Percentiles rank a stretch among this genome's conserved stretches.
phyloP scores from a whole-genome alignment of 352 stramenopile species.

The Globisporangium radiosum region DNA sequence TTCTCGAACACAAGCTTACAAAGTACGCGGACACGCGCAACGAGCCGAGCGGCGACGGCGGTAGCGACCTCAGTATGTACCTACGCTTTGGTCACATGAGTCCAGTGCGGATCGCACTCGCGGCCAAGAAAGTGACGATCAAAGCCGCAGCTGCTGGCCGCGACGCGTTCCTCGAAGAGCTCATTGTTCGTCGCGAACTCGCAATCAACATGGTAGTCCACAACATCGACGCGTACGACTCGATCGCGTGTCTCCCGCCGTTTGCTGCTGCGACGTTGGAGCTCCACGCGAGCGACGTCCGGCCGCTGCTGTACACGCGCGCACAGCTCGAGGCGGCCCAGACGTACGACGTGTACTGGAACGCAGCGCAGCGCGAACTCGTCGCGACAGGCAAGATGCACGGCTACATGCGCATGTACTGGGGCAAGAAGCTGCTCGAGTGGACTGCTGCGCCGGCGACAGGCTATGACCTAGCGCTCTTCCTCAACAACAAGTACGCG shows the following conservation, averaged over 20 bases:
- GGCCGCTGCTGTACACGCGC: slow-evolving; percentile 89
- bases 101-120: slow-evolving; percentile 56
- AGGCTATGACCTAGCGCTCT: slow-evolving; percentile 89
- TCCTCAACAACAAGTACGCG: slow-evolving; percentile 98
- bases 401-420: slow-evolving; percentile 98
- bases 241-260: slow-evolving; percentile 73
- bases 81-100: slow-evolving; percentile 92
- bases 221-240: slow-evolving; percentile 91
- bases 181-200: slow-evolving; percentile 95
- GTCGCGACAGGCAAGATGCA: slow-evolving; percentile 91
- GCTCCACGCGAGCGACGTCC: slow-evolving; percentile 80
- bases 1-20: slow-evolving; percentile 77
- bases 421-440: slow-evolving; percentile 98
- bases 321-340: slow-evolving; percentile 88
- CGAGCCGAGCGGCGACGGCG: slow-evolving; percentile 89
- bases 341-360: slow-evolving; percentile 98
- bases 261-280: slow-evolving; percentile 93
- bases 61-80: slow-evolving; percentile 92
- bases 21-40: slow-evolving; percentile 87
- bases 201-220: slow-evolving; percentile 97
- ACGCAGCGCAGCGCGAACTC: slow-evolving; percentile 96
- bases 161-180: slow-evolving; percentile 95
- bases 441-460: slow-evolving; percentile 92
- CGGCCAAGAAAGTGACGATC: slow-evolving; percentile 59
- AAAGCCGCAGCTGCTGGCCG: slow-evolving; percentile 59